phyloP scores from a whole-genome alignment of 2,329 filamentous ascomycete species.

The Thielaviopsis cerberus region DNA sequence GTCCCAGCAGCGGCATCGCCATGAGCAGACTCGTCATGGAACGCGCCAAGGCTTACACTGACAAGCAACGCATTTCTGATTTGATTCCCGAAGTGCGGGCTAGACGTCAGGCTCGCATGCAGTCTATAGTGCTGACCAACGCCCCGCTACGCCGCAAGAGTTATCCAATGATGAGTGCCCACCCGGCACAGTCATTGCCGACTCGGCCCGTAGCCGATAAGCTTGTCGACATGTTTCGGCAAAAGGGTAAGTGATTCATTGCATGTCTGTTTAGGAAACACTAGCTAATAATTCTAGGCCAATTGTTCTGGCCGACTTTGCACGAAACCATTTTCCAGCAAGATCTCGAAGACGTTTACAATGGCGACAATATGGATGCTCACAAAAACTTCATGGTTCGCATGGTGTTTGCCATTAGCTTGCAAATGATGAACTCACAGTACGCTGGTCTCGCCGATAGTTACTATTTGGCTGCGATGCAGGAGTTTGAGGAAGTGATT shows the following conservation, averaged over 20 bases:
- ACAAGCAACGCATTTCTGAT: constrained; percentile 78
- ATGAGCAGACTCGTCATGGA: constrained; percentile 94
- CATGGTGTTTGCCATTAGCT: constrained; percentile 84
- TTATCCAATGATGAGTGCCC: constrained; percentile 76
- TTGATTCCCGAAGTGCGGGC: constrained; percentile 59
- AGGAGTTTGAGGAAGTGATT: constrained; percentile 64
- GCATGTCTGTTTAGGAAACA: background rate
- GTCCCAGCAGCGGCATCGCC: constrained; percentile 84
- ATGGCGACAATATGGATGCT: constrained; percentile 47
- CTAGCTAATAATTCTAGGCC: constrained; percentile 35
- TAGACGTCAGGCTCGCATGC: constrained; percentile 37
- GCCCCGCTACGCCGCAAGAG: constrained; percentile 53
- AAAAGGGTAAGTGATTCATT: constrained; percentile 46
- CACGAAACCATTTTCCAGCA: constrained; percentile 64
- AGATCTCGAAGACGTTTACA: constrained; percentile 66
- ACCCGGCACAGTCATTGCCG: constrained; percentile 59
- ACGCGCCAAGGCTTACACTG: constrained; percentile 81
- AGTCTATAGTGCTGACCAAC: constrained; percentile 35
- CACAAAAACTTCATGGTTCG: constrained; percentile 77
- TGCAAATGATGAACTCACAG: constrained; percentile 75
- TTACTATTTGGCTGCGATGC: constrained; percentile 81
- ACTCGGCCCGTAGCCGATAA: constrained; percentile 55
- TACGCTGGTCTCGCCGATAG: constrained; percentile 90
- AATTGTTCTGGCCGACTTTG: constrained; percentile 70
- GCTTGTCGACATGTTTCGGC: constrained; percentile 67